phyloP scores from a whole-genome alignment of 2,329 filamentous ascomycete genomes.

The Helotiales sp. region DNA sequence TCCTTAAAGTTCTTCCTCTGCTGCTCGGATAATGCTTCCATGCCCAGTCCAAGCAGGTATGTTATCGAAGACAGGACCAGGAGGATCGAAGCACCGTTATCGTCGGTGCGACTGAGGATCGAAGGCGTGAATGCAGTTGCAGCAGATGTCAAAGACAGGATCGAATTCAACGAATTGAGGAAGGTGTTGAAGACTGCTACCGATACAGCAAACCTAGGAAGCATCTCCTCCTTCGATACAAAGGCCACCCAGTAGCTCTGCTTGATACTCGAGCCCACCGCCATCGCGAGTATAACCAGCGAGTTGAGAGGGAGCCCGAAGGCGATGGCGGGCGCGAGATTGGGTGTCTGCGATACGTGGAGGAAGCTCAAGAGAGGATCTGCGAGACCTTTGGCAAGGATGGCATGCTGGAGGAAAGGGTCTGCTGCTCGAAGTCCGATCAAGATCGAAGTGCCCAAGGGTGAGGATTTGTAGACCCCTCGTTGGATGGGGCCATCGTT shows the following conservation, averaged over 20 bases:
- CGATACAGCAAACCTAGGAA: slow-evolving; percentile 40
- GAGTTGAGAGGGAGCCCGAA: slow-evolving; percentile 49
- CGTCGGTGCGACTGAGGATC: neutral
- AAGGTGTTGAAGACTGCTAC: slow-evolving; percentile 54
- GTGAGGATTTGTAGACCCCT: slow-evolving; percentile 30
- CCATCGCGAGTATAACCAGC: slow-evolving; percentile 37
- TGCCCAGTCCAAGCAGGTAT: neutral
- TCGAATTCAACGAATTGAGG: slow-evolving; percentile 54
- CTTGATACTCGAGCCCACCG: slow-evolving; percentile 42
- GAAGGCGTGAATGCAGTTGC: slow-evolving; percentile 42
- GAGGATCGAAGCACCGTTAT: neutral
- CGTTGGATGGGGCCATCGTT: neutral
- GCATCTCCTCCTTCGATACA: slow-evolving; percentile 52
- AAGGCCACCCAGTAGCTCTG: slow-evolving; percentile 54
- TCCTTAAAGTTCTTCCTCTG: slow-evolving; percentile 56
- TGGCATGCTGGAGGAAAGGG: slow-evolving; percentile 47
- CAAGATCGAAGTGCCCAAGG: slow-evolving; percentile 42
- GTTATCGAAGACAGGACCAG: neutral
- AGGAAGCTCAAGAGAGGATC: slow-evolving; percentile 45
- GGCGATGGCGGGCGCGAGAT: slow-evolving; percentile 41
- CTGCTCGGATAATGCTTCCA: slow-evolving; percentile 56
- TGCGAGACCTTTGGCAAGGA: slow-evolving; percentile 49
- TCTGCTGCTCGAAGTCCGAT: slow-evolving; percentile 47
- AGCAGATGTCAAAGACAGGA: slow-evolving; percentile 51
- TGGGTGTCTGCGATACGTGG: slow-evolving; percentile 41